phyloP scores from a whole-genome alignment of 345 rosid genomes.

The Brassica napus region Da-Ae NC_063452.1:3940501-3941000 shows the following conservation, averaged over 20 bases:
- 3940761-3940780: conserved; percentile 13
- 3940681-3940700: neutral
- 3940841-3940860: no score
- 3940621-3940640: conserved; percentile 11
- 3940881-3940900: neutral
- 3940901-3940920: neutral
- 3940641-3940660: neutral
- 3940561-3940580: conserved; percentile 63
- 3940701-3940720: neutral
- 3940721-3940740: conserved; percentile 21
- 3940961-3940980: neutral
- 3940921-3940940: neutral
- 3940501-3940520: conserved; percentile 43
- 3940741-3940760: conserved; percentile 28
- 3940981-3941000: neutral
- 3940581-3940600: conserved; percentile 73
- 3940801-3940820: neutral
- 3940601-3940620: neutral
- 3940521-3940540: conserved; percentile 36
- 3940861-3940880: neutral
- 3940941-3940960: no score
- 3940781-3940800: conserved; percentile 5
- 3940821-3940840: no score
- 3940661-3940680: neutral
- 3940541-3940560: conserved; percentile 63